Conservation (phyloP, 2,329 filamentous ascomycete species). For the Setomelanomma holmii region DNA sequence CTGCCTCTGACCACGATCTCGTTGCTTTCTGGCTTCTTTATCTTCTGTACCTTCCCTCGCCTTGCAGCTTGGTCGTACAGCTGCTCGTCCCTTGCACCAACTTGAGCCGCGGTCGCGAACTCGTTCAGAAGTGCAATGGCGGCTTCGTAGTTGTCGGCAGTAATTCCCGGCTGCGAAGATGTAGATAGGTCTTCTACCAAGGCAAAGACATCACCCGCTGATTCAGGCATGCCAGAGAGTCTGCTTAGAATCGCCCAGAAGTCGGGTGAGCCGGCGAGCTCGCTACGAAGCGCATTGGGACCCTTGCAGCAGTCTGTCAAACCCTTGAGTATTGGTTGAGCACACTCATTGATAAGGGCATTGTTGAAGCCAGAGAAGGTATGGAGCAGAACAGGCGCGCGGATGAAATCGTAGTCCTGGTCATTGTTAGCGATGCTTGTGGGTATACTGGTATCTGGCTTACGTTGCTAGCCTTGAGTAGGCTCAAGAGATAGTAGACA, state of each 20-base stretch:
- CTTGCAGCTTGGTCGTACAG: conserved; percentile 64
- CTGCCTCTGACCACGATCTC: conserved; percentile 78
- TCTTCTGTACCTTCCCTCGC: conserved; percentile 60
- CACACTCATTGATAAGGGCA: conserved; percentile 76
- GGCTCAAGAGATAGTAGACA: conserved; percentile 82
- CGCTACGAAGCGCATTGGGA: conserved; percentile 79
- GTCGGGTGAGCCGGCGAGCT: conserved; percentile 94
- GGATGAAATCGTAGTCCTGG: conserved; percentile 87
- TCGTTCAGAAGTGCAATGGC: conserved; percentile 84
- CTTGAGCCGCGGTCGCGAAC: conserved; percentile 82
- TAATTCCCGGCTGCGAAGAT: conserved; percentile 78
- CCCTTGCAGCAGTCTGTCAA: conserved; percentile 80
- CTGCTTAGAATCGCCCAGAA: conserved; percentile 92
- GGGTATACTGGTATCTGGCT: conserved; percentile 38
- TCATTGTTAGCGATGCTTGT: conserved; percentile 1
- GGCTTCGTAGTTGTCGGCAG: conserved; percentile 94
- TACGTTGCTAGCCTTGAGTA: conserved; percentile 86
- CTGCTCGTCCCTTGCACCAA: conserved; percentile 74
- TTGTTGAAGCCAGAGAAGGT: conserved; percentile 87
- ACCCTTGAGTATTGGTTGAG: conserved; percentile 78
- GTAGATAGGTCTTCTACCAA: conserved; percentile 81
- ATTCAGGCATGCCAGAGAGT: conserved; percentile 72
- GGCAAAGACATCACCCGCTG: conserved; percentile 80
- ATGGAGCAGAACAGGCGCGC: conserved; percentile 89
- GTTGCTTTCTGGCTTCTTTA: conserved; percentile 66